Conservation (phyloP, 2,329 filamentous ascomycete species). For the Cytospora mali region DNA sequence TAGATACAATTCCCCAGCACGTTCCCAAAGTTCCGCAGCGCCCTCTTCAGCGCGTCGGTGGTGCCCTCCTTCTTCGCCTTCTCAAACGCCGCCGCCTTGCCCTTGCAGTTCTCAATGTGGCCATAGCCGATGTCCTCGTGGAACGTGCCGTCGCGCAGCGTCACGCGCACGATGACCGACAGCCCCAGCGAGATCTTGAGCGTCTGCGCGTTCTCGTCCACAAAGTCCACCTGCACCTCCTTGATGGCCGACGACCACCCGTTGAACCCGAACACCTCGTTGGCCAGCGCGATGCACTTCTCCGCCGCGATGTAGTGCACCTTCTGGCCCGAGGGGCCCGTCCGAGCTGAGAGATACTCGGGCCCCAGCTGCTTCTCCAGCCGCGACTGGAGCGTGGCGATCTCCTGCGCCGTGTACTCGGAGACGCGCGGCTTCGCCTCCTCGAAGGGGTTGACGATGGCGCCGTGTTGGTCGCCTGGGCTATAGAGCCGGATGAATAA, state of each 20-base stretch:
- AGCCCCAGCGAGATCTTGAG: conserved; percentile 82
- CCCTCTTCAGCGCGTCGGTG: conserved; percentile 89
- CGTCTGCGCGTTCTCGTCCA: conserved; percentile 80
- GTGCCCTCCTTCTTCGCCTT: conserved; percentile 99
- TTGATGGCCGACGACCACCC: conserved; percentile 97
- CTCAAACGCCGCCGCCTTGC: conserved; percentile 94
- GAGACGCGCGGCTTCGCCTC: conserved; percentile 69
- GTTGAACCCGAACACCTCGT: conserved; percentile 96
- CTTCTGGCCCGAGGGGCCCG: conserved; percentile 80
- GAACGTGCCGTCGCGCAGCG: conserved; percentile 88
- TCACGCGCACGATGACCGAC: conserved; percentile 88
- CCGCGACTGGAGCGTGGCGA: conserved; percentile 81
- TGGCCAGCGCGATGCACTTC: conserved; percentile 93
- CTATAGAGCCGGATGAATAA: conserved; percentile 43
- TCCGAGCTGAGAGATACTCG: conserved; percentile 88
- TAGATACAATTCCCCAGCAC: conserved; percentile 98
- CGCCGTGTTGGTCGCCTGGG: conserved; percentile 69
- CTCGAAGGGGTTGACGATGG: conserved; percentile 77
- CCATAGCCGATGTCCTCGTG: conserved; percentile 98
- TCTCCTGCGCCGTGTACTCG: conserved; percentile 86
- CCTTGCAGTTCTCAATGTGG: conserved; percentile 92
- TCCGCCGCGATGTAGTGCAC: conserved; percentile 96
- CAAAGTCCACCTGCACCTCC: conserved; percentile 92
- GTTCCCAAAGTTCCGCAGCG: conserved; percentile 90
- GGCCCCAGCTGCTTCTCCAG: conserved; percentile 93